These are phyloP conservation scores for Avena eriantha DNA, from an alignment of 176 grass and related monocot species.

Conservation along the genomic window DNA sequence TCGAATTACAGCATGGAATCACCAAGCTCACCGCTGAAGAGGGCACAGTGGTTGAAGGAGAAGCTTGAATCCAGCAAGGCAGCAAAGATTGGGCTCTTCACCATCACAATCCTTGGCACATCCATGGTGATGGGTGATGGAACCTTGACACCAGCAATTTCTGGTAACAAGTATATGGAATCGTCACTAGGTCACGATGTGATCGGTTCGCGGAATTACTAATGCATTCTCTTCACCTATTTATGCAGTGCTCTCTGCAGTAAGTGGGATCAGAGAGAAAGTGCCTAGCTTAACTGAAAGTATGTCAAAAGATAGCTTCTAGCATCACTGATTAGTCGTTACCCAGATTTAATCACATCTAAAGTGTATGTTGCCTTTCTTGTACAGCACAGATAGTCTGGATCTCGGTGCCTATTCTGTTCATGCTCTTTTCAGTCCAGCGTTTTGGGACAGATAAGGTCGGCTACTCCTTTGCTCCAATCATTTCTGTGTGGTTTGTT, in stretches of 20 bases:
- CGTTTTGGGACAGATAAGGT: constrained; percentile 86
- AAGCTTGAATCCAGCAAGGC: constrained; percentile 56
- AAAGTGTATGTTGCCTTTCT: not conserved
- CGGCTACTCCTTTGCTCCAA: constrained; percentile 80
- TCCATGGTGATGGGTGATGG: constrained; percentile 87
- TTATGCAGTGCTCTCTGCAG: constrained; percentile 62
- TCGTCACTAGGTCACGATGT: not conserved
- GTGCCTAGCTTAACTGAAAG: constrained; percentile 69
- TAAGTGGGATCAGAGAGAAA: constrained; percentile 76
- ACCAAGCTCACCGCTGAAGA: constrained; percentile 42
- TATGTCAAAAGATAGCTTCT: constrained; percentile 18
- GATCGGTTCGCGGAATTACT: not conserved
- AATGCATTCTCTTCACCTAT: not conserved
- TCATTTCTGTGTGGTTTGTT: constrained; percentile 75
- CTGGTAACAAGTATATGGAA: constrained; percentile 41
- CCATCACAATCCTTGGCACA: constrained; percentile 72
- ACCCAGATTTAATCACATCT: constrained; percentile 13
- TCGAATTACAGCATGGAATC: constrained; percentile 66
- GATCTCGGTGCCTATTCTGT: constrained; percentile 71
- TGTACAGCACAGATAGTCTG: constrained; percentile 58
- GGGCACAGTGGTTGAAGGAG: constrained; percentile 60
- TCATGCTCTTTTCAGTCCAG: constrained; percentile 75
- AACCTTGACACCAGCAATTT: constrained; percentile 74
- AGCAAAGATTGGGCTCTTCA: constrained; percentile 61
- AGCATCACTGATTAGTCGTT: not conserved